Conservation (phyloP, 176 grass and related monocot species). For the Triticum dicoccoides region DNA sequence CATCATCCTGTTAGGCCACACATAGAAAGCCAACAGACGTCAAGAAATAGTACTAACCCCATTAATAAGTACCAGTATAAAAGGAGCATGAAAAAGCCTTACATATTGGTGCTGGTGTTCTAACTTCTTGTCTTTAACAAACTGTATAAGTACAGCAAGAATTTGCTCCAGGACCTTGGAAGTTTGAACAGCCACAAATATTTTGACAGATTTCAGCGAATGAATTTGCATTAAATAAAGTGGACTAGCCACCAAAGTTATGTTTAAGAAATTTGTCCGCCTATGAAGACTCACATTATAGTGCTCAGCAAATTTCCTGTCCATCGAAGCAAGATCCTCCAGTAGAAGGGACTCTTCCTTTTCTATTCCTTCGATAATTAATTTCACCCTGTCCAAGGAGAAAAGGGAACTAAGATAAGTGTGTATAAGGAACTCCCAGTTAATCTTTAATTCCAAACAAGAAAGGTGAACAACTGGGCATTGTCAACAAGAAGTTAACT, state of each 20-base stretch:
- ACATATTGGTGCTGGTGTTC: conserved; percentile 98
- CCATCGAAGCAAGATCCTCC: conserved; percentile 94
- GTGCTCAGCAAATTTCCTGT: conserved; percentile 98
- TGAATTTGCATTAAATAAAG: neutral
- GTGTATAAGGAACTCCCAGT: neutral
- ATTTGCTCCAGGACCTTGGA: conserved; percentile 94
- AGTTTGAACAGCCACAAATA: conserved; percentile 22
- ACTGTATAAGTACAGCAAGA: conserved; percentile 87
- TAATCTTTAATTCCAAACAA: conserved; percentile 30
- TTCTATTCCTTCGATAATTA: conserved; percentile 93
- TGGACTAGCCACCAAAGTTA: neutral
- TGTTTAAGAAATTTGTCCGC: neutral
- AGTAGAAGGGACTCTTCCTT: conserved; percentile 83
- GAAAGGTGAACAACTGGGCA: conserved; percentile 6
- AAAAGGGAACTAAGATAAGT: conserved; percentile 13
- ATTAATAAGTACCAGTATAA: neutral
- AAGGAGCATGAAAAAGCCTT: conserved; percentile 29
- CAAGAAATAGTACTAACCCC: neutral
- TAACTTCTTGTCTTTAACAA: conserved; percentile 96
- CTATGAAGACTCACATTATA: conserved; percentile 63
- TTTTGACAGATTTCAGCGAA: neutral
- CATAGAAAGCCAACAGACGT: neutral
- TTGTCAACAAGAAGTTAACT: neutral
- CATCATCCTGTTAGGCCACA: conserved; percentile 72
- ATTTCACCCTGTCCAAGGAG: conserved; percentile 61